Evolutionary conservation across 306 rosid genomes (phyloP), one percentile per base, ranked within the genome.

Genomic region (Cicer chorassanicum): DNA sequence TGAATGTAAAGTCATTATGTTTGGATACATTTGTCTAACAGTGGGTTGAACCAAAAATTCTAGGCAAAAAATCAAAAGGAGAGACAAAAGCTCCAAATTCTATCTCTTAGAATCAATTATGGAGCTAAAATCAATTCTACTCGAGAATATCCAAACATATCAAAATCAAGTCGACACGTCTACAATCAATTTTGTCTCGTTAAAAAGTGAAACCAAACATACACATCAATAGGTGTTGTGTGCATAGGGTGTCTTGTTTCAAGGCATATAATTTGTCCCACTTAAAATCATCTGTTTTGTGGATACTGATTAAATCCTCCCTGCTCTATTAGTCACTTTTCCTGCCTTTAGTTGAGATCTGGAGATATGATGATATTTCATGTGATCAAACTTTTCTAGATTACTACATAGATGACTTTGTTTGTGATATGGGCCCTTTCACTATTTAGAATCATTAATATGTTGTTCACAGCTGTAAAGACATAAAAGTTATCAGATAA

Each of bases 391-490:
- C 14, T 48, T 48, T 48, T 48, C 4, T n/a, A 48, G 2, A 48
- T 48, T 48, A 48, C 39, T 68, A 21, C 19, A 18, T 64, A 61
- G 43, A 62, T 70, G 70, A 65, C 75, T 79, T 78, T 79, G 14
- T 44, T 36, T 34, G 55, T 54, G 29, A 65, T 50, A 34, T 71
- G 53, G 79, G 42, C 49, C 80, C 59, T 68, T 68, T 69, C 51
- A 49, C 51, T 16, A 34, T 70, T 16, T 70, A 39, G 60, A 42
- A 76, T 43, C 49, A 68, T 46, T 24, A 36, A 36, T 43, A 65
- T 65, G 71, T 70, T 60, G 48, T 65, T 60, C 50, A 59, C 76
- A 72, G 49, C 82, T 80, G 55, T 48, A 77, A 76, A 59, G 68
- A 44, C 53, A 55, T 1, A 14, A 61, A 38, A 59, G 65, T 60